Evolutionary conservation across 768 basidiomycete species (phyloP).

Genomic region (Mycena alexandri): DNA sequence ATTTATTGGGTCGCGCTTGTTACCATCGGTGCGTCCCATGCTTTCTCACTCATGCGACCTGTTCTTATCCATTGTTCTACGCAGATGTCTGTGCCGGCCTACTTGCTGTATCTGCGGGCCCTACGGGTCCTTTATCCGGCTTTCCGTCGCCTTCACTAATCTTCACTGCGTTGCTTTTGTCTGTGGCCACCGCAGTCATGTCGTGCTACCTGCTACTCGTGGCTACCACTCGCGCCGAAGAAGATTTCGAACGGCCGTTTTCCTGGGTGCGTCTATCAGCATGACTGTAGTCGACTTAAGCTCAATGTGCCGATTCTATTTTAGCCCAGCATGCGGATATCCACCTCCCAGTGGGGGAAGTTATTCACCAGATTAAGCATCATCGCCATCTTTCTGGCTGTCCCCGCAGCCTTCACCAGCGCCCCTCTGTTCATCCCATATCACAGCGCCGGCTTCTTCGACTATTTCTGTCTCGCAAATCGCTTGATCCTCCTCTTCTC

Average conservation of each 20-base stretch:
- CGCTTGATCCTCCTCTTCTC: conserved; percentile 1
- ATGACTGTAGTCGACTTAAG: not conserved
- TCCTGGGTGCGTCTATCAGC: not conserved
- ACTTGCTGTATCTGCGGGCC: conserved; percentile 2
- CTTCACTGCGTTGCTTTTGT: no score
- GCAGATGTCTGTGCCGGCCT: not conserved
- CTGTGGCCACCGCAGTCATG: no score
- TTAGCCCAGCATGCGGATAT: no score
- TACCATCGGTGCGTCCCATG: conserved; percentile 3
- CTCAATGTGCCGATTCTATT: not conserved
- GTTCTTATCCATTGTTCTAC: no score
- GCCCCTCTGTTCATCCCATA: not conserved
- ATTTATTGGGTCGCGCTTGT: conserved; percentile 1
- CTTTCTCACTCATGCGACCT: not conserved
- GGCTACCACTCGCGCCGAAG: not conserved
- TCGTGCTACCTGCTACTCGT: no score
- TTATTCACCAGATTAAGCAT: conserved; percentile 1
- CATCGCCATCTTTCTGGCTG: not conserved
- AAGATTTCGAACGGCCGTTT: conserved; percentile 1
- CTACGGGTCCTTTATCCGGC: conserved; percentile 2
- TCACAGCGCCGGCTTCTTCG: not conserved
- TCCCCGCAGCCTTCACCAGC: conserved; percentile 3
- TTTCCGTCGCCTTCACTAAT: conserved; percentile 9
- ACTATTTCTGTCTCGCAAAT: not conserved
- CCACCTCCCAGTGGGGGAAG: no score